phyloP scores from a whole-genome alignment of 768 basidiomycete species.

The Lyophyllum atratum region DNA sequence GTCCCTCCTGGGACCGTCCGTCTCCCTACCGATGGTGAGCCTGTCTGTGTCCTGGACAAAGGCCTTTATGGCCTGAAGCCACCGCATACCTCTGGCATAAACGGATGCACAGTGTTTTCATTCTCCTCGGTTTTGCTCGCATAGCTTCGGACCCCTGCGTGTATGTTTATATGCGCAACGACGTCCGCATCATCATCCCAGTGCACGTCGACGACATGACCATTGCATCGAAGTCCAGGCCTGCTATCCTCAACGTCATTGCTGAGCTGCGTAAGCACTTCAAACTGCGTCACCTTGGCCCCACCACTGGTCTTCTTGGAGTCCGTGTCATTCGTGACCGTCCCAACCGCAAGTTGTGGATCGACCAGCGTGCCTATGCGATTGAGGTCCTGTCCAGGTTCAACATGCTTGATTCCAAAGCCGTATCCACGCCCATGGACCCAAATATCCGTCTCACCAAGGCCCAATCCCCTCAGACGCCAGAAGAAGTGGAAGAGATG shows the following conservation, averaged over 20 bases:
- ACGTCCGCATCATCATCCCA: background rate
- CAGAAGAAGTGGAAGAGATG: slow-evolving; percentile 4
- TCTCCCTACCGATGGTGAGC: no score
- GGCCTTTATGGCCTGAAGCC: background rate
- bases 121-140: background rate
- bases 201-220: background rate
- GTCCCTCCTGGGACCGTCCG: no score
- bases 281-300: slow-evolving; percentile 1
- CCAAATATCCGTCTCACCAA: background rate
- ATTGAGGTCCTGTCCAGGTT: background rate
- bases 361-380: background rate
- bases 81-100: slow-evolving; percentile 3
- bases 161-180: background rate
- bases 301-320: background rate
- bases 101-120: background rate
- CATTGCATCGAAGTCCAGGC: background rate
- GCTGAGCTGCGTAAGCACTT: background rate
- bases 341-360: background rate
- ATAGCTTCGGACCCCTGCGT: background rate
- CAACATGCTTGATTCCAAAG: slow-evolving; percentile 8
- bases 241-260: background rate
- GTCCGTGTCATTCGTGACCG: background rate
- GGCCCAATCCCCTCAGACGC: background rate
- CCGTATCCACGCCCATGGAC: slow-evolving; percentile 12
- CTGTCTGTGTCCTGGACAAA: background rate